These are phyloP conservation scores for Ceratobasidium sp. DNA, from an alignment of 1,284 basidiomycete genomes.

Conservation along the genomic window DNA sequence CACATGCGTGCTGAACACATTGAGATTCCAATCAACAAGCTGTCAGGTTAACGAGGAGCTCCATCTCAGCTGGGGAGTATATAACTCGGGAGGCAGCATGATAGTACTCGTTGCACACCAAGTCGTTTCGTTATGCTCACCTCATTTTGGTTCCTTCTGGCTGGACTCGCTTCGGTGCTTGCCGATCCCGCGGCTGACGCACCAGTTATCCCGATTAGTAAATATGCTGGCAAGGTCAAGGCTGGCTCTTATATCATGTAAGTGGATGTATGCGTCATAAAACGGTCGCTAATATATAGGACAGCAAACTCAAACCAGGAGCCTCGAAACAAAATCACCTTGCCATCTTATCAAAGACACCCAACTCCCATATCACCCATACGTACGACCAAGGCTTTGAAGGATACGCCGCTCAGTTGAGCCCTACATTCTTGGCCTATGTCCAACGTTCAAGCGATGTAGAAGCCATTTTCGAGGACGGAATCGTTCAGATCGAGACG, in stretches of 20 bases:
- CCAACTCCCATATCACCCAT: not conserved
- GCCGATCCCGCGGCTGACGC: not conserved
- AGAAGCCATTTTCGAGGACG: slow-evolving; percentile 19
- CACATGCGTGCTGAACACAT: not conserved
- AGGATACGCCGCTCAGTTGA: slow-evolving; percentile 18
- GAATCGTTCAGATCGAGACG: not conserved
- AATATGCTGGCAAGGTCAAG: not conserved
- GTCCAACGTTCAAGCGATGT: slow-evolving; percentile 5
- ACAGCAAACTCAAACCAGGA: slow-evolving; percentile 10
- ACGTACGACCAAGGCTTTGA: slow-evolving; percentile 15
- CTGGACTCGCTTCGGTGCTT: slow-evolving; percentile 26
- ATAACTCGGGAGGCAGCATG: too few relatives aligned
- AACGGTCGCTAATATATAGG: too few relatives aligned
- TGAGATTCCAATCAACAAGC: too few relatives aligned
- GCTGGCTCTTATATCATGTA: slow-evolving; percentile 8
- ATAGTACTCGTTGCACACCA: too few relatives aligned
- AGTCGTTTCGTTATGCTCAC: not conserved
- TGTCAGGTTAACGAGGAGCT: too few relatives aligned
- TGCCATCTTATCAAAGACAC: not conserved
- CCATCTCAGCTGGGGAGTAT: too few relatives aligned
- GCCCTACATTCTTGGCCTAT: not conserved
- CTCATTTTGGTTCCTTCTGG: not conserved
- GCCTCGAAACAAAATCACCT: not conserved
- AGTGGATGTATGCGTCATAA: too few relatives aligned
- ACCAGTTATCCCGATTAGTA: slow-evolving; percentile 18